A percentile compares a stretch with the other conserved stretches of the same genome.
These are phyloP conservation scores for Elsinoe arachidis DNA, from an alignment of 2,329 filamentous ascomycete species.

Conservation along the genomic window DNA sequence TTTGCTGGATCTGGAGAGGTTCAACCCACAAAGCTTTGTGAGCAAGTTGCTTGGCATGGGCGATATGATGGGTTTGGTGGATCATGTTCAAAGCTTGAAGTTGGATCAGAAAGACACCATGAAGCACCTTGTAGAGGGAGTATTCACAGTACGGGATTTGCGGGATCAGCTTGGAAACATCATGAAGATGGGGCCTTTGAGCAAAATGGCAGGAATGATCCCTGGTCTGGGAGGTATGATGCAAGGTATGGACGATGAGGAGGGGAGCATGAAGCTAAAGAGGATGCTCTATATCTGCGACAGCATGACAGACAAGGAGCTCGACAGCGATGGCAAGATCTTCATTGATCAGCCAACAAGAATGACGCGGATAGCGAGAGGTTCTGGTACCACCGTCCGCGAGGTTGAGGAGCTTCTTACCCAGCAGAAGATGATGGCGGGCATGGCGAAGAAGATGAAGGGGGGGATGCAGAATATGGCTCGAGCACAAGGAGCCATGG, in stretches of 20 bases:
- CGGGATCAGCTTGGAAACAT: slow-evolving; percentile 94
- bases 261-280: slow-evolving; percentile 85
- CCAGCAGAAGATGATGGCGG: slow-evolving; percentile 97
- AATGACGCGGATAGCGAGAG: slow-evolving; percentile 84
- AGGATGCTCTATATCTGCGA: slow-evolving; percentile 99
- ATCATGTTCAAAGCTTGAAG: slow-evolving; percentile 92
- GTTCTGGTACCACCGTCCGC: slow-evolving; percentile 79
- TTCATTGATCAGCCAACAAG: slow-evolving; percentile 86
- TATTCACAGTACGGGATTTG: slow-evolving; percentile 90
- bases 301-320: slow-evolving; percentile 92
- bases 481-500: slow-evolving; percentile 81
- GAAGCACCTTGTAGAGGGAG: slow-evolving; percentile 95
- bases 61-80: slow-evolving; percentile 87
- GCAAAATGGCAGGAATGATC: slow-evolving; percentile 98
- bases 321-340: slow-evolving; percentile 90
- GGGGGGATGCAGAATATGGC: slow-evolving; percentile 98
- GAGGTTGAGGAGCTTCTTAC: slow-evolving; percentile 97
- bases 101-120: slow-evolving; percentile 98
- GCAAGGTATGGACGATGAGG: slow-evolving; percentile 93
- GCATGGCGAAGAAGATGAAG: slow-evolving; percentile 98
- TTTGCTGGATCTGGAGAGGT: slow-evolving; percentile 87
- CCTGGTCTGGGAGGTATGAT: slow-evolving; percentile 90
- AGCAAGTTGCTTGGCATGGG: slow-evolving; percentile 94
- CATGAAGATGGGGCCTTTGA: slow-evolving; percentile 98
- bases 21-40: slow-evolving; percentile 86